Percentiles rank a stretch among this genome's conserved stretches.
Conservation (phyloP, 2,329 filamentous ascomycete species). For the Aspergillus quadricinctus region DNA sequence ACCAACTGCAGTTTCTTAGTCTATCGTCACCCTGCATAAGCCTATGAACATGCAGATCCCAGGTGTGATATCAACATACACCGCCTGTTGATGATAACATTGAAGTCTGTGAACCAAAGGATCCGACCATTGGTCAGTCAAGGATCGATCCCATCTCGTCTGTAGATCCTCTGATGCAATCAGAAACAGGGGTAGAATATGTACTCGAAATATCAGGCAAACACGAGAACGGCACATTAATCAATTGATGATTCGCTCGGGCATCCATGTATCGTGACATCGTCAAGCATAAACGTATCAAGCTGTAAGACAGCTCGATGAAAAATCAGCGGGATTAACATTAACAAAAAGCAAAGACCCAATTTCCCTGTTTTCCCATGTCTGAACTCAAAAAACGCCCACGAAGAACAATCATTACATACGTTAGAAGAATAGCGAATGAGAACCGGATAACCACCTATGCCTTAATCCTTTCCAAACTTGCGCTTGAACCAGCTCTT, state of each 20-base stretch:
- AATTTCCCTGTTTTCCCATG: constrained; percentile 3
- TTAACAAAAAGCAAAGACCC: neutral
- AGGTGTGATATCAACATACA: neutral
- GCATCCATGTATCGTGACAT: constrained; percentile 22
- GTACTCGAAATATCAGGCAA: neutral
- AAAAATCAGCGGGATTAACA: constrained; percentile 5
- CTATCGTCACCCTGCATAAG: neutral
- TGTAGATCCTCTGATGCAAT: neutral
- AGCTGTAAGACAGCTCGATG: constrained; percentile 1
- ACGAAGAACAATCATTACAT: constrained; percentile 1
- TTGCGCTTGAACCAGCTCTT: constrained; percentile 85
- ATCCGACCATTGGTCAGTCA: neutral
- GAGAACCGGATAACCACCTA: neutral
- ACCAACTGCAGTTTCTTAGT: neutral
- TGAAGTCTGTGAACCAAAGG: neutral
- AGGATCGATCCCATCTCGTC: neutral
- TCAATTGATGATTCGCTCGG: constrained; percentile 4
- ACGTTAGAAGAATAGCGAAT: constrained; percentile 24
- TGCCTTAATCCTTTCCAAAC: constrained; percentile 57
- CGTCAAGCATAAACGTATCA: constrained; percentile 14
- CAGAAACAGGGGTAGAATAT: neutral
- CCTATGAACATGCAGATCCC: neutral
- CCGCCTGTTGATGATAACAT: neutral
- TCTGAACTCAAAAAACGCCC: constrained; percentile 2
- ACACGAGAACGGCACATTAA: constrained; percentile 4